Conservation (phyloP, 2,329 filamentous ascomycete genomes). For the Sporothrix humicola region DNA sequence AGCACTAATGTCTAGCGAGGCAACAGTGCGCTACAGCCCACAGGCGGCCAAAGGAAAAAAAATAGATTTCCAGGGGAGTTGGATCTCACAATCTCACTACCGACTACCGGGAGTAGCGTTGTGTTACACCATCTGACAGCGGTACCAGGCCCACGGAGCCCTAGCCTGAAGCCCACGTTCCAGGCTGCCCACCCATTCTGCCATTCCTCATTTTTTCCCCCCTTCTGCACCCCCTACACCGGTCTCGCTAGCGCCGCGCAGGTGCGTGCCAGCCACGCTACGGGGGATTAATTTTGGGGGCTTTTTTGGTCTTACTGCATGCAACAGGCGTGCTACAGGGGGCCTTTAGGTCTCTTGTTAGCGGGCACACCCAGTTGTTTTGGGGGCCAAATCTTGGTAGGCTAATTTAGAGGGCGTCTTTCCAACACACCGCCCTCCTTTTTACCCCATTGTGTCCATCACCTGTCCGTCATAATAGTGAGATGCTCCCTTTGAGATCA, state of each 20-base stretch:
- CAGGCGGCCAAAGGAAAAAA: neutral
- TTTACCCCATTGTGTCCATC: neutral
- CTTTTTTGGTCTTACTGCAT: neutral
- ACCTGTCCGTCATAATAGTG: slow-evolving; percentile 20
- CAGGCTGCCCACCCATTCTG: slow-evolving; percentile 2
- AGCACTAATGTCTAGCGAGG: slow-evolving; percentile 20
- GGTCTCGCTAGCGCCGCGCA: slow-evolving; percentile 18
- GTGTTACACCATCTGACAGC: too few species aligned
- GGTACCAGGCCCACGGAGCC: neutral
- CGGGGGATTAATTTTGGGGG: neutral
- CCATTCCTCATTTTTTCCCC: too few species aligned
- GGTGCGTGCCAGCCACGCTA: slow-evolving; percentile 22
- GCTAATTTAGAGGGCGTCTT: slow-evolving; percentile 23
- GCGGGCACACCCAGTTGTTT: slow-evolving; percentile 10
- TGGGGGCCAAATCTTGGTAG: slow-evolving; percentile 15
- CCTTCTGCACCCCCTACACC: slow-evolving; percentile 2
- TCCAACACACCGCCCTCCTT: neutral
- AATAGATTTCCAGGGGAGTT: neutral
- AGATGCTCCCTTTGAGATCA: neutral
- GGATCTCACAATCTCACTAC: neutral
- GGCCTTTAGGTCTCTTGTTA: neutral
- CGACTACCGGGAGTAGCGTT: neutral
- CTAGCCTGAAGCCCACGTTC: too few species aligned
- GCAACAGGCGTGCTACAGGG: neutral
- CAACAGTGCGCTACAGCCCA: slow-evolving; percentile 27